Base-by-base conservation (phyloP, 2,329 filamentous ascomycete genomes). In the Fusarium phyllophilum region DNA sequence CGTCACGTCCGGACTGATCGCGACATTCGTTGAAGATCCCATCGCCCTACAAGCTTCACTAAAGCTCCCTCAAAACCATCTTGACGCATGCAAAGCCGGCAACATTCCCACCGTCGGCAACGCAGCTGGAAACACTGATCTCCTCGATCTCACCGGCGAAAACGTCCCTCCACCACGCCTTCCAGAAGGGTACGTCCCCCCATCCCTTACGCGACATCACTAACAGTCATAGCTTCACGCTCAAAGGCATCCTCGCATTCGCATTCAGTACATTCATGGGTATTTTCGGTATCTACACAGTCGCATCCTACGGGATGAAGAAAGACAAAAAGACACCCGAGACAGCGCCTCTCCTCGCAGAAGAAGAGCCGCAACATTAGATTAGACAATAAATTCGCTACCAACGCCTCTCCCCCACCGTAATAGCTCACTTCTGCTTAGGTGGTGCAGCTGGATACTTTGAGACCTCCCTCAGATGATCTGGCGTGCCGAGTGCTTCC, bases 221-320 rank as follows among this genome's bases (percentile, higher is more conserved):
- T 75, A 31, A 65, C 57, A 42, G 24, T 5, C 36, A 6, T 41
- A 87, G 86, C 2, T 95, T 95, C 80, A 94, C 91, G 1, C 81
- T 90, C 0, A 86, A 87, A 41, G 94, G 94, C 13, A 92, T 93
- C 48, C 88, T 94, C 3, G 94, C 94, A 17, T 82, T 96, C 74
- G 91, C 91, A 5, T 94, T 96, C 78, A 94, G 91, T 78, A 89
- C 88, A 72, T 71, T 95, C 7, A 87, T 88, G 22, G 94, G 93
- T 6, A 84, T 95, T 55, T 75, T 94, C 12, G 94, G 94, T 14
- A 86, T 95, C 75, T 86, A 83, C 0, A 88, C 90, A 18, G 90
- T 96, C 62, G 87, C 86, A 3, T 91, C 91, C 70, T 95, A 93
- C 81, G 92, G 90, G 29, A 62, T 78, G 62, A 71, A 68, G 55